Base-by-base conservation (phyloP, 225 moss, liverwort and hornwort genomes). In the Straminergon stramineum region DNA sequence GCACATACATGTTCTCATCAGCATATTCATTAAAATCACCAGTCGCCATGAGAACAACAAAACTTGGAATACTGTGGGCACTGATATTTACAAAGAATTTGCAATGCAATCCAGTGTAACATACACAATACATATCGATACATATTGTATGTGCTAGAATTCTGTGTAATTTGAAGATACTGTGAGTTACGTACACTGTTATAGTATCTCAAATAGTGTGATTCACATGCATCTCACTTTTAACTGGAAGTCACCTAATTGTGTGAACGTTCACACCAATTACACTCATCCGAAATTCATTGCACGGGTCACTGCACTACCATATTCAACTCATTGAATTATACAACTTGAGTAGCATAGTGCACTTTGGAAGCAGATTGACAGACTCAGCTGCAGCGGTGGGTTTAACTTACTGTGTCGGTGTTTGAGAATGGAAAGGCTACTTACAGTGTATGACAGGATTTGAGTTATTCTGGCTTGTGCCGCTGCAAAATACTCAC, bases 401-500 rank as follows among this genome's bases (percentile, higher is more conserved):
- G 24, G 17, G 65, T 64, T 73, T n/a, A 31, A 27, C 15, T 53
- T 63, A 41, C 69, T 32, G 69, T 10, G 69, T 10, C 27, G 31
- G 37, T 64, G 74, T 39, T 62, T 27, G 63, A 81, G 73, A 55
- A 26, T 74, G 79, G 78, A 31, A 37, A 82, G 31, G 53, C 32
- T 5, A 76, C 91, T 88, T 85, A 93, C 92, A 27, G 68, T 64
- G 41, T 81, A 65, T 10, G 89, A 87, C 48, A 79, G 26, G 48
- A 92, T 92, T 90, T 91, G 87, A 13, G 57, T 51, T 70, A 94
- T 90, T 70, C 64, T 92, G 53, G 78, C 84, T 71, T 81, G 86
- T 31, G 91, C 68, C 89, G 73, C 79, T 57, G 27, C n/a, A n/a
- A 27, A 79, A 79, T 89, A 90, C 73, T 79, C 89, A n/a, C 91